phyloP scores from a whole-genome alignment of 2,329 filamentous ascomycete genomes.

The Periconia digitata region DNA sequence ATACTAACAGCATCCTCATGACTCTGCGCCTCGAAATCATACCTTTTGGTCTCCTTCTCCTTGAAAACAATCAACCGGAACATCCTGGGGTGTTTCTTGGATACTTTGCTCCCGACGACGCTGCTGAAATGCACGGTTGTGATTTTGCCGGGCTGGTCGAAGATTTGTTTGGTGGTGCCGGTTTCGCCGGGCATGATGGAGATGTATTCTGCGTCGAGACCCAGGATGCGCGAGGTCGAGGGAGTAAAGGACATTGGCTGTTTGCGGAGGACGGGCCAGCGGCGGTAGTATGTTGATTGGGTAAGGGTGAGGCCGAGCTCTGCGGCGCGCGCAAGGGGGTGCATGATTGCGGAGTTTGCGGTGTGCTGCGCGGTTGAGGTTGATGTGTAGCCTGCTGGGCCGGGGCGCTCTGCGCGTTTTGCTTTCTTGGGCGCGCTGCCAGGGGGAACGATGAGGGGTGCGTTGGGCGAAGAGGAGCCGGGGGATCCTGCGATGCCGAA shows the following conservation, averaged over 20 bases:
- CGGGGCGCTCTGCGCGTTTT: conserved; percentile 47
- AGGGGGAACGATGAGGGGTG: conserved; percentile 59
- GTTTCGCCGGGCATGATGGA: conserved; percentile 71
- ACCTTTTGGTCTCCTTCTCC: conserved; percentile 74
- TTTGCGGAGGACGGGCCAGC: conserved; percentile 79
- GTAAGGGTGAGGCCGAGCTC: conserved; percentile 44
- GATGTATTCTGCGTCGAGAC: conserved; percentile 83
- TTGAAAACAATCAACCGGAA: conserved; percentile 80
- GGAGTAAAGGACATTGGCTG: conserved; percentile 80
- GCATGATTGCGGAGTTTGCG: conserved; percentile 52
- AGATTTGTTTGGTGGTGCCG: conserved; percentile 60
- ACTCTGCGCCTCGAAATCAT: conserved; percentile 80
- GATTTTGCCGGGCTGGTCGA: conserved; percentile 66
- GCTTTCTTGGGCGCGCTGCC: conserved; percentile 57
- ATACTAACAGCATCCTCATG: conserved; percentile 75
- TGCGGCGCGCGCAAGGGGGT: conserved; percentile 65
- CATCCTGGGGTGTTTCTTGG: conserved; percentile 75
- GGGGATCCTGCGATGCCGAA: conserved; percentile 70
- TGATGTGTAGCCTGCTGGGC: too few relatives aligned
- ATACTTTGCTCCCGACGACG: conserved; percentile 80
- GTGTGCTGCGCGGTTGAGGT: conserved; percentile 47
- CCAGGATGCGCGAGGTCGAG: conserved; percentile 72
- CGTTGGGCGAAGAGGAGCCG: conserved; percentile 69
- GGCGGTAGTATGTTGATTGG: conserved; percentile 59
- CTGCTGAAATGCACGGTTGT: conserved; percentile 82